Base-by-base conservation (phyloP, 805 yeast genomes). In the Pichia californica region DNA sequence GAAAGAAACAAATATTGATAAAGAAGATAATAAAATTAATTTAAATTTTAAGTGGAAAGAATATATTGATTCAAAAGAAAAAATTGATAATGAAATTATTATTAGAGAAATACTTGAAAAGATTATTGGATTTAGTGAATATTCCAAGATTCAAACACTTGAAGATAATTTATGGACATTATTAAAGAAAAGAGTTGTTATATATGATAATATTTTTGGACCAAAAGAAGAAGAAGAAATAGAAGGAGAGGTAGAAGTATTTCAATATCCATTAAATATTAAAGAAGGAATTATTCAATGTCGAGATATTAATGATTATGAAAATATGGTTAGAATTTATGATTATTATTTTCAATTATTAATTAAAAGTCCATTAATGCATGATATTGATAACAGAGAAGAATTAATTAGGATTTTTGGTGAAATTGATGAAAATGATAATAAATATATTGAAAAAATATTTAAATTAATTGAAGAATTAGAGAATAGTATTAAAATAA, bases 161-260 rank as follows among this genome's bases (percentile, higher is more conserved):
- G 34, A 46, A 42, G n/a, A 53, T 54, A n/a, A 50, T 49, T 40
- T 50, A 54, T 43, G 45, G 27, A 36, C 10, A 28, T 50, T 15
- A 38, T 49, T 15, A 31, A 52, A 26, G 30, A 37, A 16, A 36
- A 43, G 16, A 36, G 49, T 58, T 9, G 10, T 31, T 9, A 43
- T 41, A 15, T 59, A 56, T 45, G 63, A 61, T 10, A 53, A 50
- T 27, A 29, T 46, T 28, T 27, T 30, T 38, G 34, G 46, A 19
- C 45, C 47, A 20, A 13, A 8, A 5, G 27, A 34, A 14, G 31
- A 16, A 7, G 37, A 35, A 25, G 16, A 7, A 15, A 18, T 8
- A 9, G 21, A 36, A 20, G 16, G 19, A 30, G 41, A 35, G 10
- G 36, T 28, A 13, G 31, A 30, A 15, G 23, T 33, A 20, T 27